These are phyloP conservation scores for Rhizopus arrhizus DNA, from an alignment of 371 early-diverging fungal genomes.

Conservation along the genomic window DNA sequence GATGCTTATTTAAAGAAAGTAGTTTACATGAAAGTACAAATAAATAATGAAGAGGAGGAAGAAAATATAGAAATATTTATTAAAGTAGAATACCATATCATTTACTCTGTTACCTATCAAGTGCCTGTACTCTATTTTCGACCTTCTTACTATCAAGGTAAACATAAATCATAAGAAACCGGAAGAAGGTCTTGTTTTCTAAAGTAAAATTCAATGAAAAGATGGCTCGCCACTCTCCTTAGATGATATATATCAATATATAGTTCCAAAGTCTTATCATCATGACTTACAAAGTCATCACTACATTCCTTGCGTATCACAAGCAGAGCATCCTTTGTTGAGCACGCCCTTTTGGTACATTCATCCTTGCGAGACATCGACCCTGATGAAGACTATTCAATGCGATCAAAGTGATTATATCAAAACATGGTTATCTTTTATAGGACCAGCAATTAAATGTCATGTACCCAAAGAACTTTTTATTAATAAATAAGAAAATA, in stretches of 20 bases:
- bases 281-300: slow-evolving; percentile 8
- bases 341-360: slow-evolving; percentile 64
- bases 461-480: slow-evolving; percentile 12
- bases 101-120: slow-evolving; percentile 69
- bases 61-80: neutral
- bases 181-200: neutral
- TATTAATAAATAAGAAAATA: neutral
- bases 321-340: slow-evolving; percentile 67
- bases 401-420: slow-evolving; percentile 26
- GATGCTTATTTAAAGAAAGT: neutral
- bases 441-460: slow-evolving; percentile 35
- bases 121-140: slow-evolving; percentile 75
- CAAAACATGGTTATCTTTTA: slow-evolving; percentile 42
- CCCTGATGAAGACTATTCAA: slow-evolving; percentile 42
- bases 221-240: slow-evolving; percentile 49
- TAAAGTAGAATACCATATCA: slow-evolving; percentile 60
- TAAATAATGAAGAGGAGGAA: neutral
- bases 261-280: slow-evolving; percentile 43
- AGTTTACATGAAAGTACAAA: neutral
- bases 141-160: slow-evolving; percentile 48
- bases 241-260: slow-evolving; percentile 49
- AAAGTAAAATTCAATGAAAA: slow-evolving; percentile 9
- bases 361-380: slow-evolving; percentile 75
- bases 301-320: slow-evolving; percentile 27
- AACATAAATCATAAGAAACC: no score